Evolutionary conservation across 495 filamentous ascomycete genomes (phyloP).

Genomic region (Neurospora pannonica): DNA sequence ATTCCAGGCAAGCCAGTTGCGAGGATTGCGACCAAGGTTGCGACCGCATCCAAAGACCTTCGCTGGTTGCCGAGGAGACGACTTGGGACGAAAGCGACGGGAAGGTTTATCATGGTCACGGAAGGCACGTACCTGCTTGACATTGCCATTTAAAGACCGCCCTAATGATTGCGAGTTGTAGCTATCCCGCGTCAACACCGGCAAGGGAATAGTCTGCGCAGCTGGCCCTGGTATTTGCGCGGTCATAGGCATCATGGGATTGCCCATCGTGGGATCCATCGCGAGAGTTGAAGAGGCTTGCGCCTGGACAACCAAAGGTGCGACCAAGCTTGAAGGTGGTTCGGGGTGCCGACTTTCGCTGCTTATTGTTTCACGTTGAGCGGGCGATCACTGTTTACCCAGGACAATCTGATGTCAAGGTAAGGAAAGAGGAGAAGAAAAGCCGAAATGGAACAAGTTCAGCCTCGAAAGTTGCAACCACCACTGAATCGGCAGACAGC

Average conservation of each 20-base stretch:
- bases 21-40: neutral
- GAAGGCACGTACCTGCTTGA: constrained; percentile 36
- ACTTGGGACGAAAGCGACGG: constrained; percentile 1
- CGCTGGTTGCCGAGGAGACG: neutral
- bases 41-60: neutral
- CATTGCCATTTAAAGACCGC: constrained; percentile 29
- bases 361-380: neutral
- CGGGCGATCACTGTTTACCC: neutral
- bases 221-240: neutral
- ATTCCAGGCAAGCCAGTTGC: neutral
- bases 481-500: neutral
- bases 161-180: constrained; percentile 36
- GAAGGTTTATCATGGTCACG: constrained; percentile 2
- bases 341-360: neutral
- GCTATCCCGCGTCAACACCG: constrained; percentile 21
- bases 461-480: neutral
- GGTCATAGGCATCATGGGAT: neutral
- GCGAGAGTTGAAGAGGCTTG: neutral
- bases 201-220: constrained; percentile 5
- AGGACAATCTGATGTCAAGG: neutral
- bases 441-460: neutral
- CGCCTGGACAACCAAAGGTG: neutral
- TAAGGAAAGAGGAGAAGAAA: neutral
- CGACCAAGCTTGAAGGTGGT: neutral
- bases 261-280: neutral